Evolutionary conservation across 2,329 filamentous ascomycete genomes (phyloP).

Genomic region (Neoscytalidium dimidiatum): DNA sequence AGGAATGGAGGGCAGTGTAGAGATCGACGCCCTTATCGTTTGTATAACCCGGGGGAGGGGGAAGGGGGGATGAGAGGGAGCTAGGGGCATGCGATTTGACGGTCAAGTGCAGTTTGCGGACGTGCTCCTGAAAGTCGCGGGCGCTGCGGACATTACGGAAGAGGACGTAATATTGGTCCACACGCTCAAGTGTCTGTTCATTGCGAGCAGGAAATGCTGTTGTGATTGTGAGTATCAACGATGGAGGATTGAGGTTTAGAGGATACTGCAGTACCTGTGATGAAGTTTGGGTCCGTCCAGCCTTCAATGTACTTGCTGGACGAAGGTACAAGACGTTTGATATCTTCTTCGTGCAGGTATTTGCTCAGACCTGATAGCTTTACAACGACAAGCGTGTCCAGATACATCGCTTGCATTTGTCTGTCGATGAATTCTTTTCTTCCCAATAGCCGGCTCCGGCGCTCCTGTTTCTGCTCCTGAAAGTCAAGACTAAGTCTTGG

Average conservation of each 20-base stretch:
- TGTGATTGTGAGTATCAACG: not conserved
- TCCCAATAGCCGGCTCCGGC: not conserved
- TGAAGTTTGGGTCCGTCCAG: conserved; percentile 63
- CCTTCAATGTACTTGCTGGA: conserved; percentile 63
- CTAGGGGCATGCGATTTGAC: conserved; percentile 45
- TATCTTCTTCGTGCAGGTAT: conserved; percentile 67
- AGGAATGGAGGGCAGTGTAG: not conserved
- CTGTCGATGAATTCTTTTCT: not conserved
- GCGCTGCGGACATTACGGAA: conserved; percentile 65
- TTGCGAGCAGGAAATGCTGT: conserved; percentile 66
- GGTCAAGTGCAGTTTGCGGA: conserved; percentile 53
- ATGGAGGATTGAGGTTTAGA: too few species aligned
- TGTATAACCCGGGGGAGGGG: conserved; percentile 44
- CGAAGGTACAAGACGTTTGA: conserved; percentile 65
- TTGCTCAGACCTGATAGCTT: conserved; percentile 48
- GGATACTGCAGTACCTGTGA: conserved; percentile 49
- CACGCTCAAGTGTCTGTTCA: conserved; percentile 61
- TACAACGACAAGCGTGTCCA: conserved; percentile 22
- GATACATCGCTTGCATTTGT: not conserved
- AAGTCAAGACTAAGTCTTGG: conserved; percentile 7
- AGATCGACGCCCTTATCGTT: conserved; percentile 45
- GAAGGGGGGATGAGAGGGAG: conserved; percentile 45
- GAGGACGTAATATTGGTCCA: conserved; percentile 68
- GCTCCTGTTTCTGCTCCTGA: not conserved
- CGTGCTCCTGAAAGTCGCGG: conserved; percentile 60